Evolutionary conservation across 495 filamentous ascomycete genomes (phyloP).

Genomic region (Lasiosphaeria hispida): DNA sequence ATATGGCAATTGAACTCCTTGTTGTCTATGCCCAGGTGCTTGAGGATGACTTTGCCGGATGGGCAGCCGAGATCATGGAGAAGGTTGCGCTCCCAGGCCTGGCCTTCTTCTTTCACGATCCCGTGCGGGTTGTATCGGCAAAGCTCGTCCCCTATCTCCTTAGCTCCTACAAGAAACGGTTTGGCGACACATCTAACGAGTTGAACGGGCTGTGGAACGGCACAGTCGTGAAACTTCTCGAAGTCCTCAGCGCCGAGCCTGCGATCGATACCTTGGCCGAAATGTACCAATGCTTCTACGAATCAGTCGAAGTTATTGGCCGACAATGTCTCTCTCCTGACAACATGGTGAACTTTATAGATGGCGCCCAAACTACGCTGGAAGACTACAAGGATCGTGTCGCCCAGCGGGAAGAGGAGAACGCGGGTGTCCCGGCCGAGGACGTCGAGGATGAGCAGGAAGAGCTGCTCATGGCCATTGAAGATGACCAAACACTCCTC

Average conservation of each 20-base stretch:
- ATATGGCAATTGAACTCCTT: constrained; percentile 96
- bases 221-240: constrained; percentile 86
- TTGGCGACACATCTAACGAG: constrained; percentile 71
- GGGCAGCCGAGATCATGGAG: constrained; percentile 90
- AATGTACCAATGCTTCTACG: constrained; percentile 99
- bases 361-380: constrained; percentile 75
- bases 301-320: constrained; percentile 92
- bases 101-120: constrained; percentile 99
- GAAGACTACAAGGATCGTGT: constrained; percentile 91
- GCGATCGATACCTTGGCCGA: constrained; percentile 95
- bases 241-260: constrained; percentile 91
- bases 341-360: constrained; percentile 84
- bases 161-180: constrained; percentile 87
- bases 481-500: constrained; percentile 94
- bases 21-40: constrained; percentile 95
- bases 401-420: constrained; percentile 67
- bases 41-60: constrained; percentile 86
- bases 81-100: constrained; percentile 92
- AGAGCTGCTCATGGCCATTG: constrained; percentile 82
- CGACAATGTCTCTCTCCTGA: constrained; percentile 71
- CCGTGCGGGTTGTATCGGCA: constrained; percentile 90
- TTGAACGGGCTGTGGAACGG: constrained; percentile 77
- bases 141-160: constrained; percentile 93
- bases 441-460: constrained; percentile 82
- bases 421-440: constrained; percentile 62